Evolutionary conservation across 164 flowering plant species (phyloP), one percentile per base, ranked within the genome.

Genomic region (Vitis cinerea): DNA sequence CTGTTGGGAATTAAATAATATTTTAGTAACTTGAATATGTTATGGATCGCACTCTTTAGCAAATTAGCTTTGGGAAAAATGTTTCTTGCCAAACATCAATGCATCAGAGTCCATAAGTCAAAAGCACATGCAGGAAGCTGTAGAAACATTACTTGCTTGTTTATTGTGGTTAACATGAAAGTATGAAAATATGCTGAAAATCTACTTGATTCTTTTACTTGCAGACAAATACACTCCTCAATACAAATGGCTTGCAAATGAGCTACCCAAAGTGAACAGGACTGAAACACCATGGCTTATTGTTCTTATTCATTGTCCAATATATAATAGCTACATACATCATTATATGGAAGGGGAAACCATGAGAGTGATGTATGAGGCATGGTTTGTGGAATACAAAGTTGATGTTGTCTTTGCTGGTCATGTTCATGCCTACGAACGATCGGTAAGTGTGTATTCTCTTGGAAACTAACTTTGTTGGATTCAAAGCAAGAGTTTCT

Each of bases 271-370:
- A 63, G 97, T 90, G 31, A 82, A 92, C 82, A 78, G 98, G 55
- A 79, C 70, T 12, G 90, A 87, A 75, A 92, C 98, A n/a, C 94
- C 98, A 62, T 92, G 96, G 98, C 79, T 92, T 11, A 90, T 92
- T 53, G 94, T 90, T 62, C 83, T 92, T 29, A 71, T 90, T 86
- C 96, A 92, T 65, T 73, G 76, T 16, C 98, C 97, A 14, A 27
- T 80, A 79, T 92, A 92, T 55, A 90, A 72, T 66, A 92, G 98
- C 69, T 80, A 87, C 64, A 78, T 68, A n/a, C 74, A 82, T 67
- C 98, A 92, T 63, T 90, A 81, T 55, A 90, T 89, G 98, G 97
- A 92, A 81, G 98, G 94, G 3, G 98, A 92, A 75, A 78, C 83
- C 70, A 89, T 92, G 94, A 78, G 98, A 71, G 91, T 87, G 3